Evolutionary conservation across 83 land plant species (phyloP), one percentile per base, ranked within the genome.

Genomic region (Thuja plicata): DNA sequence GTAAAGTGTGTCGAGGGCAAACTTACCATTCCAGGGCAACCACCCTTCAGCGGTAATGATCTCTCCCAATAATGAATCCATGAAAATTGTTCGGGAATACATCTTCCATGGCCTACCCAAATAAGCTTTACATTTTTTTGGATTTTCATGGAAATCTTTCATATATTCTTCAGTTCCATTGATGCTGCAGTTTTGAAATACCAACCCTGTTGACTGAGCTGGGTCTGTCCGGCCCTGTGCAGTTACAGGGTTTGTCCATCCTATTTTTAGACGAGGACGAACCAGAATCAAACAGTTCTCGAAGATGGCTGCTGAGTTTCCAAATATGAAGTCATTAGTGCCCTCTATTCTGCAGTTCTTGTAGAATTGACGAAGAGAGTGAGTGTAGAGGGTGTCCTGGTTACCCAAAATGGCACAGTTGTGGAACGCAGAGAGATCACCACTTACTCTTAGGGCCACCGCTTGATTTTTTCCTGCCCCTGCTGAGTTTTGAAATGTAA

Each of bases 311-410:
- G 97, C 96, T 3, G 99, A 92, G 85, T 95, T 94, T 83, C 99
- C 98, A 89, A 97, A 97, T 38, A 96, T 93, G 95, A 95, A 97
- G 88, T 97, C 99, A 77, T 94, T 92, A 57, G 95, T 97, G 85
- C 99, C 99, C 87, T 93, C 89, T 35, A 97, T 94, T 87, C 87
- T 89, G 89, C 97, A 97, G 27, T 89, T 86, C 48, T 88, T 91
- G 95, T 93, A 97, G 92, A 89, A 93, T 66, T 97, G 99, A 30
- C 89, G 16, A 41, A 88, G 79, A 3, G 90, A 89, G 3, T 93
- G 93, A 46, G 93, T 90, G 19, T 91, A 92, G 19, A 93, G 87
- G 35, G 90, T 90, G 87, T 90, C 90, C 60, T 90, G 89, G 62
- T 92, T 91, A 89, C 87, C 87, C 4, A 52, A 27, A 32, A 85